Conservation (phyloP, 768 basidiomycete genomes). For the Chiua virens region DNA sequence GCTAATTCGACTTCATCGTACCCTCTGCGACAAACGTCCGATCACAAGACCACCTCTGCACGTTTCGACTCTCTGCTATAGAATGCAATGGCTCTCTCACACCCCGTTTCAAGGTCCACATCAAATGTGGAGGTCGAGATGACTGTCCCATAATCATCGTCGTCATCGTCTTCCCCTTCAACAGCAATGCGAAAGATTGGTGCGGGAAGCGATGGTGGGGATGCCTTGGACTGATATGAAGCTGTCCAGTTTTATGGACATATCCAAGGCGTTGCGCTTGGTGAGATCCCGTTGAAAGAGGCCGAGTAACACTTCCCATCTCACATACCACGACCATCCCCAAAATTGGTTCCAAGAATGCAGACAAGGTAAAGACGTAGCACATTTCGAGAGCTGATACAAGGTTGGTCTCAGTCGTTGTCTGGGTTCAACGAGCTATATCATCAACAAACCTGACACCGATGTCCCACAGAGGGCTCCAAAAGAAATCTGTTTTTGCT, state of each 20-base stretch:
- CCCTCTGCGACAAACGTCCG: neutral
- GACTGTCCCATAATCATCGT: slow-evolving; percentile 29
- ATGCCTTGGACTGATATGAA: neutral
- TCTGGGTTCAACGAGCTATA: too few relatives aligned
- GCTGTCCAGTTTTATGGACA: neutral
- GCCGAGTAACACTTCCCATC: slow-evolving; percentile 53
- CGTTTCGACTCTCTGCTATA: slow-evolving; percentile 13
- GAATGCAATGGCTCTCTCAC: slow-evolving; percentile 26
- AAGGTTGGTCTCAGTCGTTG: too few relatives aligned
- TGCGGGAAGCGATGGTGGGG: neutral
- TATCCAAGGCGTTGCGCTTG: slow-evolving; percentile 4
- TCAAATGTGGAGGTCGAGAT: slow-evolving; percentile 17
- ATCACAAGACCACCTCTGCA: neutral
- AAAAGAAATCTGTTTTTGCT: neutral
- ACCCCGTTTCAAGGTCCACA: slow-evolving; percentile 26
- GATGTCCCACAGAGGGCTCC: too few relatives aligned
- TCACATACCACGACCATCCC: slow-evolving; percentile 53
- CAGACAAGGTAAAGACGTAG: slow-evolving; percentile 8
- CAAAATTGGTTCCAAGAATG: slow-evolving; percentile 13
- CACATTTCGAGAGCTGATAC: neutral
- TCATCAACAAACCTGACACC: too few relatives aligned
- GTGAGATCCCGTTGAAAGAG: slow-evolving; percentile 36
- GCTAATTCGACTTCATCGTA: neutral
- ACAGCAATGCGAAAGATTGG: slow-evolving; percentile 22
- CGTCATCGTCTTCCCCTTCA: slow-evolving; percentile 19